Evolutionary conservation across 2,329 filamentous ascomycete species (phyloP).

Genomic region (Fusarium domesticum): DNA sequence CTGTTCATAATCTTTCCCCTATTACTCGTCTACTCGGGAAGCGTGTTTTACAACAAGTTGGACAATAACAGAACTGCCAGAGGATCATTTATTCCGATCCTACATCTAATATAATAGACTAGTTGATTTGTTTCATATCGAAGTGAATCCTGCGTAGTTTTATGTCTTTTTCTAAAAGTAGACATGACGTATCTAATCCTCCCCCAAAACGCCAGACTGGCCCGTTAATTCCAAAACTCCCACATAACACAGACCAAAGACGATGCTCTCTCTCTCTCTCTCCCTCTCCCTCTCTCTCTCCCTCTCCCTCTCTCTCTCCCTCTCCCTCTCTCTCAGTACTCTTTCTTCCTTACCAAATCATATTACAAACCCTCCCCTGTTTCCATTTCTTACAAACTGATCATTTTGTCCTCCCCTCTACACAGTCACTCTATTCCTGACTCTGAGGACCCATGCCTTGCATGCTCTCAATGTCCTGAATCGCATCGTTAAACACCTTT

Average conservation of each 20-base stretch:
- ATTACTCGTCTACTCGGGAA: too few relatives aligned
- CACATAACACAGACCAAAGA: conserved; percentile 20
- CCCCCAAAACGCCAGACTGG: conserved; percentile 12
- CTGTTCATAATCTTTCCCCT: too few relatives aligned
- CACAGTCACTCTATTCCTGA: conserved; percentile 33
- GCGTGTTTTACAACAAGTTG: too few relatives aligned
- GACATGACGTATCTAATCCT: conserved; percentile 20
- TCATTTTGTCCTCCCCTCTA: conserved; percentile 1
- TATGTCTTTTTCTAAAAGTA: conserved; percentile 21
- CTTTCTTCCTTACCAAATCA: conserved; percentile 3
- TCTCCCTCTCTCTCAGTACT: too few relatives aligned
- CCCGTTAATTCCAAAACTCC: conserved; percentile 23
- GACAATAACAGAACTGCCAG: too few relatives aligned
- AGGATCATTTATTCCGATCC: too few relatives aligned
- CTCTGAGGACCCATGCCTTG: conserved; percentile 46
- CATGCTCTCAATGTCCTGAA: conserved; percentile 62
- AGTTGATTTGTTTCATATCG: conserved; percentile 13
- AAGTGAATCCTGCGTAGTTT: conserved; percentile 12
- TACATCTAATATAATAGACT: conserved; percentile 2
- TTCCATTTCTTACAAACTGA: background rate
- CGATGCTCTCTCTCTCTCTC: too few relatives aligned
- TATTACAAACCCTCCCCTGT: conserved; percentile 3
- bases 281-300: too few relatives aligned
- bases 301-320: too few relatives aligned
- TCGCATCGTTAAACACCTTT: conserved; percentile 71